phyloP scores from a whole-genome alignment of 768 basidiomycete genomes.

The Fibroporia radiculosa region DNA sequence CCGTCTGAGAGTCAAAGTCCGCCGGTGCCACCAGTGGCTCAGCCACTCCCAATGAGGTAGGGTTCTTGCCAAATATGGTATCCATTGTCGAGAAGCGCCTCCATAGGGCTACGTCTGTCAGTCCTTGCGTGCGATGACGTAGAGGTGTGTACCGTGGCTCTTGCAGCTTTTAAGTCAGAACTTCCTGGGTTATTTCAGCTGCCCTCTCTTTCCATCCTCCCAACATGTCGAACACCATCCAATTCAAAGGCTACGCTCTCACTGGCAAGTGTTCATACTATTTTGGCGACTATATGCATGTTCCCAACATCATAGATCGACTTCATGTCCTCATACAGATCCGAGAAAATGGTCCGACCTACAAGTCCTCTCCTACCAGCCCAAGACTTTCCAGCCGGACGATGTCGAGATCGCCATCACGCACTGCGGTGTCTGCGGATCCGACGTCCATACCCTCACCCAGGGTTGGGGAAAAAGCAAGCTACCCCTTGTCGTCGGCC shows the following conservation, averaged over 20 bases:
- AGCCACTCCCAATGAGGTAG: no score
- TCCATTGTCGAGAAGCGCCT: no score
- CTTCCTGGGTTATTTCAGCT: no score
- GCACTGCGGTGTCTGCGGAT: slow-evolving; percentile 42
- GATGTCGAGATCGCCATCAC: slow-evolving; percentile 52
- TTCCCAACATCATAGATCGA: not conserved
- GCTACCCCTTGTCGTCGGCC: slow-evolving; percentile 26
- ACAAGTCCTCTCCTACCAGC: slow-evolving; percentile 38
- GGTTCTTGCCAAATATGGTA: no score
- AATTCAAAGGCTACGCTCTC: slow-evolving; percentile 23
- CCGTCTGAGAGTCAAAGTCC: no score
- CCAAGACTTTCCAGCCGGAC: slow-evolving; percentile 42
- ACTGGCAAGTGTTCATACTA: slow-evolving; percentile 6
- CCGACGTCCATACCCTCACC: slow-evolving; percentile 41
- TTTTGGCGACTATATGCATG: not conserved
- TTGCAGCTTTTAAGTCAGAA: no score
- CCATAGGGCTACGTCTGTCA: no score
- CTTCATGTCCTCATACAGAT: slow-evolving; percentile 10
- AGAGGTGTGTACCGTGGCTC: no score
- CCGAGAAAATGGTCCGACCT: slow-evolving; percentile 30
- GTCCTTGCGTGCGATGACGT: no score
- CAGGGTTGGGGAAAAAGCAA: slow-evolving; percentile 29
- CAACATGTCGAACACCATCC: slow-evolving; percentile 5
- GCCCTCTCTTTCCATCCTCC: no score
- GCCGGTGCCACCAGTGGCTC: no score